phyloP scores from a whole-genome alignment of 495 filamentous ascomycete genomes.

The Ascodesmis nigricans region DNA sequence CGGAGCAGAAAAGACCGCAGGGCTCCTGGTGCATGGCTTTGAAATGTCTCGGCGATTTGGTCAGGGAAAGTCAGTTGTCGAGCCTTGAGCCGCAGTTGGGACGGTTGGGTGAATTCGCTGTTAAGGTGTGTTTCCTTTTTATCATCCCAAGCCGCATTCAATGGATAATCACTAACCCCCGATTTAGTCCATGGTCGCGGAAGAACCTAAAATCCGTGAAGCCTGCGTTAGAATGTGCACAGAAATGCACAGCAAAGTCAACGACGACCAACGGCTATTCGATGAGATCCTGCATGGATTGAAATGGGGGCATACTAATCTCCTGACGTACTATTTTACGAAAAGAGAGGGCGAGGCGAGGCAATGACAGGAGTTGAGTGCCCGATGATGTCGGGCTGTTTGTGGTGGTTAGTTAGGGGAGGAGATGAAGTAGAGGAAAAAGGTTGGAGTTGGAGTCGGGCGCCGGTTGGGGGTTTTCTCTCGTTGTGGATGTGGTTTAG shows the following conservation, averaged over 20 bases:
- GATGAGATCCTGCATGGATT: conserved; percentile 41
- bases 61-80: conserved; percentile 12
- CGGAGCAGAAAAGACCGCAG: conserved; percentile 22
- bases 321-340: conserved; percentile 69
- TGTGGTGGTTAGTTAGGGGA: neutral
- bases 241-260: conserved; percentile 44
- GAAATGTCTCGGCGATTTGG: conserved; percentile 14
- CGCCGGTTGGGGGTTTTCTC: neutral
- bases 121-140: conserved; percentile 23
- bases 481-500: neutral
- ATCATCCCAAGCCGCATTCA: conserved; percentile 29
- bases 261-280: conserved; percentile 33
- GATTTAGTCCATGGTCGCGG: conserved; percentile 37
- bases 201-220: conserved; percentile 57
- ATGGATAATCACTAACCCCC: conserved; percentile 34
- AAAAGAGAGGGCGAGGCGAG: conserved; percentile 26
- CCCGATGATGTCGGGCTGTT: neutral
- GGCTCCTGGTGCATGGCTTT: conserved; percentile 22
- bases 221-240: conserved; percentile 59
- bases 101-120: conserved; percentile 13
- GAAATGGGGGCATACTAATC: conserved; percentile 43
- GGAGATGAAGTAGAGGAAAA: no score
- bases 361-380: neutral
- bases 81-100: conserved; percentile 13
- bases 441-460: neutral